phyloP scores from a whole-genome alignment of 2,329 filamentous ascomycete species.

The Apiospora malaysiana region DNA sequence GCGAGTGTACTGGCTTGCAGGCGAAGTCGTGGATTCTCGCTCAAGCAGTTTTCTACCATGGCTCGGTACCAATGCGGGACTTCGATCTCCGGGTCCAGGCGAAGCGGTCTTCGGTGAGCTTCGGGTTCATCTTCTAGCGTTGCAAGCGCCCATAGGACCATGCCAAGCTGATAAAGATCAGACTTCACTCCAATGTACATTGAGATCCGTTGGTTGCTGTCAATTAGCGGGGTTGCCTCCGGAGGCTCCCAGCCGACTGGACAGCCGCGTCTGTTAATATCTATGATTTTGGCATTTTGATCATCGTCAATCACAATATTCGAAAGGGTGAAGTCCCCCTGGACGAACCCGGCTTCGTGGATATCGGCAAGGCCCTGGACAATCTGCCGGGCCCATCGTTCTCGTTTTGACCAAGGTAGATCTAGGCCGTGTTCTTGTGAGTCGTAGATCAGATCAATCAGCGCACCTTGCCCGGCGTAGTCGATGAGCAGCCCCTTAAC shows the following conservation, averaged over 20 bases:
- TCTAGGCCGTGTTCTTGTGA: conserved; percentile 61
- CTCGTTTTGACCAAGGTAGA: conserved; percentile 73
- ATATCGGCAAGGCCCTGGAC: conserved; percentile 89
- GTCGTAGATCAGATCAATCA: conserved; percentile 92
- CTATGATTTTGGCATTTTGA: conserved; percentile 93
- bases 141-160: conserved; percentile 94
- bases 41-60: conserved; percentile 79
- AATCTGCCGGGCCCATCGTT: conserved; percentile 91
- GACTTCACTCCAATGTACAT: conserved; percentile 99
- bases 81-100: conserved; percentile 60
- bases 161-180: conserved; percentile 93
- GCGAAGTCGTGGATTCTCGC: conserved; percentile 73
- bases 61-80: conserved; percentile 81
- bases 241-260: conserved; percentile 98
- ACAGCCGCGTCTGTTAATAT: conserved; percentile 97
- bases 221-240: conserved; percentile 83
- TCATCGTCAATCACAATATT: conserved; percentile 92
- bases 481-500: conserved; percentile 91
- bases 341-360: conserved; percentile 94
- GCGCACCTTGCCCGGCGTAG: conserved; percentile 83
- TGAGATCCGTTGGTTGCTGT: conserved; percentile 86
- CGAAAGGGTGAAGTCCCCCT: conserved; percentile 95
- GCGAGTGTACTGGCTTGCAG: conserved; percentile 77
- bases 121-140: conserved; percentile 91
- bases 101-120: conserved; percentile 72